Conservation (phyloP, 2,329 filamentous ascomycete genomes). For the Fusarium illudens region DNA sequence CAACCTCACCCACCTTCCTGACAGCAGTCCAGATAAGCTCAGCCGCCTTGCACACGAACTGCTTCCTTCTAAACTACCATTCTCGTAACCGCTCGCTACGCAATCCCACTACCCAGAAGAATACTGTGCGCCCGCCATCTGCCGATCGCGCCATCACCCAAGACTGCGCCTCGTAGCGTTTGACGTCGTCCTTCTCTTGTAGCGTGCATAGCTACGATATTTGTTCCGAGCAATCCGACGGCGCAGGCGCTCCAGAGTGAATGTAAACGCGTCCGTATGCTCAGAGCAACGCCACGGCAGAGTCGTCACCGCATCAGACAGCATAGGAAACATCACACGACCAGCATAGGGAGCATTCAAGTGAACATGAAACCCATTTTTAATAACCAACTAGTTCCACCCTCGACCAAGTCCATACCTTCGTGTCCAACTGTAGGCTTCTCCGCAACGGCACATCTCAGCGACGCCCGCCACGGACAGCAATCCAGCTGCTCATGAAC, state of each 20-base stretch:
- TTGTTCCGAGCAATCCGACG: neutral
- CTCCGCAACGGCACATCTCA: constrained; percentile 14
- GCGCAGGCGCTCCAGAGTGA: neutral
- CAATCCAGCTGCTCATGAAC: constrained; percentile 38
- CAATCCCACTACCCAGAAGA: neutral
- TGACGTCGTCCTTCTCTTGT: neutral
- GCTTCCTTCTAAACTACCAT: neutral
- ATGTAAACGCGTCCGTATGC: neutral
- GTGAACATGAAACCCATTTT: constrained; percentile 35
- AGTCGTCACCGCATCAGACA: neutral
- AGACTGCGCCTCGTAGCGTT: constrained; percentile 13
- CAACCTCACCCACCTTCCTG: neutral
- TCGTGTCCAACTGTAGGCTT: constrained; percentile 37
- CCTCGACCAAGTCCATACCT: constrained; percentile 28
- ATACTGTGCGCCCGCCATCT: neutral
- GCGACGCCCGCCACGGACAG: constrained; percentile 28
- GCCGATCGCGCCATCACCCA: constrained; percentile 7
- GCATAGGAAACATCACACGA: neutral
- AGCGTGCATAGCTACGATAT: neutral
- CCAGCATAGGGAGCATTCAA: neutral
- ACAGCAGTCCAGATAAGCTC: neutral
- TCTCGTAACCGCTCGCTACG: neutral
- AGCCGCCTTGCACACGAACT: neutral
- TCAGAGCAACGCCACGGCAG: neutral
- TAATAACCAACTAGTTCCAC: constrained; percentile 27